Percentiles rank a stretch among this genome's conserved stretches.
phyloP scores from a whole-genome alignment of 768 basidiomycete species.

The Tremella mesenterica region DNA sequence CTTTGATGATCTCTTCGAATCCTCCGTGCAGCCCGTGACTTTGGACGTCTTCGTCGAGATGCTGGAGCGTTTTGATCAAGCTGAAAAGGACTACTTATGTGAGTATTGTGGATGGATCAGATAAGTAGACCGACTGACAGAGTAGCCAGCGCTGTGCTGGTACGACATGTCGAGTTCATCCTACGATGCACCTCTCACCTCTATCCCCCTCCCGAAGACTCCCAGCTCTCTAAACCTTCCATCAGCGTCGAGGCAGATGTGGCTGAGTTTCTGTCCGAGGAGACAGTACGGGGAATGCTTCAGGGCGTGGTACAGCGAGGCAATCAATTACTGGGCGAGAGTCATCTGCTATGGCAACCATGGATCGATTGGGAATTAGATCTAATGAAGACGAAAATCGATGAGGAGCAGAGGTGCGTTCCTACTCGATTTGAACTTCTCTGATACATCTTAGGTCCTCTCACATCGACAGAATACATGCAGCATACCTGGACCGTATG shows the following conservation, averaged over 20 bases:
- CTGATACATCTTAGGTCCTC: constrained; percentile 1
- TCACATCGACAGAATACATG: constrained; percentile 15
- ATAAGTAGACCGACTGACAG: background rate
- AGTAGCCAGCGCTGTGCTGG: constrained; percentile 16
- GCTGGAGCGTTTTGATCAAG: constrained; percentile 25
- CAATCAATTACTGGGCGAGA: constrained; percentile 14
- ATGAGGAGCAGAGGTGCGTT: too few relatives aligned
- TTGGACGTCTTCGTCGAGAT: constrained; percentile 27
- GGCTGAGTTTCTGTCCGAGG: constrained; percentile 68
- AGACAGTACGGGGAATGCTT: constrained; percentile 38
- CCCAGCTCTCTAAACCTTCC: too few relatives aligned
- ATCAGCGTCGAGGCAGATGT: constrained; percentile 56
- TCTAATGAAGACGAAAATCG: background rate
- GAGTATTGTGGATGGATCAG: constrained; percentile 1
- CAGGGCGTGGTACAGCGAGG: constrained; percentile 8
- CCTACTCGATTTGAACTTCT: too few relatives aligned
- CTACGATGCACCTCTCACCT: constrained; percentile 4
- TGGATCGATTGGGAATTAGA: constrained; percentile 33
- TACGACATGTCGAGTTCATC: constrained; percentile 25
- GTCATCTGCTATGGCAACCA: constrained; percentile 27
- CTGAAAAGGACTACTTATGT: constrained; percentile 36
- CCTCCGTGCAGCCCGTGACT: constrained; percentile 5
- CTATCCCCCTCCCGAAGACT: background rate
- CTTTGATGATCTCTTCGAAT: constrained; percentile 15
- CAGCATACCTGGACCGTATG: constrained; percentile 23